phyloP scores from a whole-genome alignment of 495 filamentous ascomycete genomes.

The Endocarpon pusillum region DNA sequence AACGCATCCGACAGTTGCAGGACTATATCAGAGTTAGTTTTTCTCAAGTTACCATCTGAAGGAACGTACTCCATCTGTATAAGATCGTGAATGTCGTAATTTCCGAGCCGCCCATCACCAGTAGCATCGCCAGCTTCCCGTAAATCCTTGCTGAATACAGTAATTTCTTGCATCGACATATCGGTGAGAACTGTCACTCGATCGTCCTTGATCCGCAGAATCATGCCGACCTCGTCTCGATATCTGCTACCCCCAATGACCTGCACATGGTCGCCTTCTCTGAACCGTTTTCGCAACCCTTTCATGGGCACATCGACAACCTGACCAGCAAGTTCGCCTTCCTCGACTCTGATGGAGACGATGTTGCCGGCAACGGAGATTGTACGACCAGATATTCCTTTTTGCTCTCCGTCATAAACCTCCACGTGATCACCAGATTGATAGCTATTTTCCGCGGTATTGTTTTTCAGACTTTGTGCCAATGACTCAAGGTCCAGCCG shows the following conservation, averaged over 20 bases:
- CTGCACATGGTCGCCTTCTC: conserved; percentile 91
- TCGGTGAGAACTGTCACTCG: conserved; percentile 83
- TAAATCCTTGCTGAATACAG: conserved; percentile 94
- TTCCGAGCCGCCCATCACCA: conserved; percentile 56
- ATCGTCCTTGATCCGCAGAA: conserved; percentile 80
- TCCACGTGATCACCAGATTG: conserved; percentile 87
- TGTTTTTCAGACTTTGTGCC: conserved; percentile 68
- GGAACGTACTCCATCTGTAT: conserved; percentile 71
- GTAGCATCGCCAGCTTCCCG: conserved; percentile 82
- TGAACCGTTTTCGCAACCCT: conserved; percentile 84
- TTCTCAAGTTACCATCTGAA: neutral
- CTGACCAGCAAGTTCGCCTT: conserved; percentile 68
- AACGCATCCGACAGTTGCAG: conserved; percentile 78
- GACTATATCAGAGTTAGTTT: conserved; percentile 28
- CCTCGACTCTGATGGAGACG: conserved; percentile 71
- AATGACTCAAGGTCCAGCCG: conserved; percentile 84
- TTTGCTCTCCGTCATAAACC: conserved; percentile 91
- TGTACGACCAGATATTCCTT: conserved; percentile 71
- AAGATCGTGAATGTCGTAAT: conserved; percentile 82
- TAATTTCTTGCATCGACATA: conserved; percentile 79
- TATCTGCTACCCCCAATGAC: conserved; percentile 91
- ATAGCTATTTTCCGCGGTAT: conserved; percentile 59
- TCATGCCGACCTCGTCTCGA: conserved; percentile 89
- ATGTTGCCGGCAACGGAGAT: conserved; percentile 82
- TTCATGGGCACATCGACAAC: conserved; percentile 84